Conservation (phyloP, 23 red algal species). For the Gracilaria vermiculophylla region DNA sequence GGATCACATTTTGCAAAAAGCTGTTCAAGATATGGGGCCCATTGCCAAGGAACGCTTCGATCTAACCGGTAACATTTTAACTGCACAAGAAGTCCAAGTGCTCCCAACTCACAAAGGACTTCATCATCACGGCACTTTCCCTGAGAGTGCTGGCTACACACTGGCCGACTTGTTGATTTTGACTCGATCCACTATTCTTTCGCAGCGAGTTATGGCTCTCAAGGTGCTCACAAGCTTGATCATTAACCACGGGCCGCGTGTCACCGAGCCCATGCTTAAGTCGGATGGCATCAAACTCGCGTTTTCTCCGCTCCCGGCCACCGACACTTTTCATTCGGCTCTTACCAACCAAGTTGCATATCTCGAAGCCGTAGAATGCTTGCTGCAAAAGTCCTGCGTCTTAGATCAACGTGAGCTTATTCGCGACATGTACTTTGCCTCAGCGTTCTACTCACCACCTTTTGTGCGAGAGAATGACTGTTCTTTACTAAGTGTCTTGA, state of each 20-base stretch:
- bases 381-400: neutral
- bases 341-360: conserved; percentile 36
- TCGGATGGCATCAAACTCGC: conserved; percentile 34
- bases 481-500: neutral
- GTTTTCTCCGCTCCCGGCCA: conserved; percentile 33
- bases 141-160: conserved; percentile 63
- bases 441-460: conserved; percentile 35
- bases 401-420: conserved; percentile 8
- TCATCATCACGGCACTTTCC: conserved; percentile 67
- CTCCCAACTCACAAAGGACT: conserved; percentile 54
- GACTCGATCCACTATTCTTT: conserved; percentile 46
- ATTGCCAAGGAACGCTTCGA: conserved; percentile 50
- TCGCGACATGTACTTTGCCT: conserved; percentile 31
- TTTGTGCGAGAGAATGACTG: neutral
- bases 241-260: neutral
- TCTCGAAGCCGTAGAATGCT: conserved; percentile 43
- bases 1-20: conserved; percentile 22
- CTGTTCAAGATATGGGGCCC: conserved; percentile 39
- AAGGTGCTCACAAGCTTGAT: conserved; percentile 35
- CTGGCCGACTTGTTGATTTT: conserved; percentile 56
- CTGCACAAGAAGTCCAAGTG: neutral
- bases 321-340: conserved; percentile 26
- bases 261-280: conserved; percentile 30
- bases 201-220: conserved; percentile 60
- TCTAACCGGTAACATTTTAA: conserved; percentile 39